Conservation (phyloP, 305 asterid species). For the Solanum hybrid region DNA sequence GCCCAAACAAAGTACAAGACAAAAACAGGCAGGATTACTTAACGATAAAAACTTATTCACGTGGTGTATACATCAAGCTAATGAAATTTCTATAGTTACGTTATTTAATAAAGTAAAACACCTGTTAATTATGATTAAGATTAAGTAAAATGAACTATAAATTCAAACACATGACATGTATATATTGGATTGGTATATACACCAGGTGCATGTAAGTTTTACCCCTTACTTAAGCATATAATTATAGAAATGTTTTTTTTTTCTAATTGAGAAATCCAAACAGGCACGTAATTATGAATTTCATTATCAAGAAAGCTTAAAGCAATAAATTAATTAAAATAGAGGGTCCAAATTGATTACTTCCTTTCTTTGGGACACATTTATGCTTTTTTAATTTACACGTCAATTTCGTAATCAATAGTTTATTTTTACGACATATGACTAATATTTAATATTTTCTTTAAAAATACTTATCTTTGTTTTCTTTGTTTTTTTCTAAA, state of each 20-base stretch:
- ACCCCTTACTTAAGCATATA: neutral
- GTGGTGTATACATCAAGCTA: no score
- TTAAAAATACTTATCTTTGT: neutral
- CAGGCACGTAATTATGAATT: neutral
- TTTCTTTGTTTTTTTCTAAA: neutral
- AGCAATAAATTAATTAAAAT: neutral
- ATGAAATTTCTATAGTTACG: no score
- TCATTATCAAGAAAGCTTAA: neutral
- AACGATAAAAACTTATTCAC: no score
- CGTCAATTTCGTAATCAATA: neutral
- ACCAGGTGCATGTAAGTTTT: rapidly evolving
- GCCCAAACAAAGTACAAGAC: neutral
- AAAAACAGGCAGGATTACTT: neutral
- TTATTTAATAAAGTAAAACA: no score
- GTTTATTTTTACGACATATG: neutral
- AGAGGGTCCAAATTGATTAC: neutral
- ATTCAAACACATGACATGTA: no score
- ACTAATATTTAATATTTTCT: neutral
- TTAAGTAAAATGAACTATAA: no score
- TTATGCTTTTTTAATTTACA: neutral
- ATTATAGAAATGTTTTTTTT: neutral
- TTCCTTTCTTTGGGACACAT: neutral
- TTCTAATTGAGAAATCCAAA: neutral
- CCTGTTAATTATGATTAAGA: no score
- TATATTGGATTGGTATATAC: rapidly evolving